Conservation (phyloP, 2,329 filamentous ascomycete genomes). For the Alternaria metachromatica region DNA sequence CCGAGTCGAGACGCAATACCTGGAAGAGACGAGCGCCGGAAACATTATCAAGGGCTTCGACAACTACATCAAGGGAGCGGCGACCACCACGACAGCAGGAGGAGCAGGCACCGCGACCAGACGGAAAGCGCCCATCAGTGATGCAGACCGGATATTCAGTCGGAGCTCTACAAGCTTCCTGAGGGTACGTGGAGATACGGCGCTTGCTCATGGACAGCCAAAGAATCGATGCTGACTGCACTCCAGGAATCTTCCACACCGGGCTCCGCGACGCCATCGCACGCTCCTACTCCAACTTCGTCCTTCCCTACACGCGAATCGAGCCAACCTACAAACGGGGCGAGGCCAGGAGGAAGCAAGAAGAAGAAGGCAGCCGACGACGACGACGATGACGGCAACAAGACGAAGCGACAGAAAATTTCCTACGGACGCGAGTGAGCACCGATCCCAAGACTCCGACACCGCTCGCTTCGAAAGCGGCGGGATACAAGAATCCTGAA, state of each 20-base stretch:
- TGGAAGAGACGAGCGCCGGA: conserved; percentile 82
- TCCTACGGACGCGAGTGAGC: conserved; percentile 56
- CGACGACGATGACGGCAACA: conserved; percentile 56
- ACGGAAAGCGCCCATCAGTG: conserved; percentile 67
- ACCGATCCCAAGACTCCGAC: not conserved
- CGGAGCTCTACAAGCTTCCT: conserved; percentile 50
- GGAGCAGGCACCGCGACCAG: conserved; percentile 57
- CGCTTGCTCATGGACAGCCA: not conserved
- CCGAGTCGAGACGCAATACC: conserved; percentile 83
- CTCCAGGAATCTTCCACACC: conserved; percentile 50
- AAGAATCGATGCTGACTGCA: conserved; percentile 18
- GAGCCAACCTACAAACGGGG: conserved; percentile 51
- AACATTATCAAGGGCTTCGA: conserved; percentile 99
- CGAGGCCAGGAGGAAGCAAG: conserved; percentile 50
- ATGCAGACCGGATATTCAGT: conserved; percentile 75
- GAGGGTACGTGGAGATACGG: conserved; percentile 34
- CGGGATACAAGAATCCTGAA: conserved; percentile 2
- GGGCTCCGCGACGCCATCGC: conserved; percentile 50
- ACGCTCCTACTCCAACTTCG: conserved; percentile 57
- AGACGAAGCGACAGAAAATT: conserved; percentile 58
- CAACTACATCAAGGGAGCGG: conserved; percentile 90
- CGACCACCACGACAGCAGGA: conserved; percentile 61
- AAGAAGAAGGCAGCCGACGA: conserved; percentile 54
- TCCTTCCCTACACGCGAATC: conserved; percentile 56
- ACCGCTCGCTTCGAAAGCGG: not conserved